phyloP scores from a whole-genome alignment of 768 basidiomycete species.

The Pseudohyphozyma bogoriensis region DNA sequence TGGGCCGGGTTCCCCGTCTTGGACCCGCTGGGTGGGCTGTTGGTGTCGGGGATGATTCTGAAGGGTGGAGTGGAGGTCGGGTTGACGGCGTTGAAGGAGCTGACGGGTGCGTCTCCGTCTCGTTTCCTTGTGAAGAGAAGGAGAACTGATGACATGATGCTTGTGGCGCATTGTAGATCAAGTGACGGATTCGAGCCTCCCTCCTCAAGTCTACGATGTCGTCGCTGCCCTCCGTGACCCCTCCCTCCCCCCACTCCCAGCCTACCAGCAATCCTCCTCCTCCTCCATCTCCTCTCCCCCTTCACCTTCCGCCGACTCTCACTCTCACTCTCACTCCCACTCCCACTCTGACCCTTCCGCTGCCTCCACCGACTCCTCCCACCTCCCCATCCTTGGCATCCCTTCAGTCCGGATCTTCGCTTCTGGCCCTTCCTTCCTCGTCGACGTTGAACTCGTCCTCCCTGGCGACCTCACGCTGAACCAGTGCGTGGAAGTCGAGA shows the following conservation, averaged over 20 bases:
- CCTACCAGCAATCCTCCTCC: slow-evolving; percentile 15
- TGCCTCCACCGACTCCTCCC: slow-evolving; percentile 31
- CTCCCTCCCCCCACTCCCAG: slow-evolving; percentile 50
- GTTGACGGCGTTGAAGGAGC: slow-evolving; percentile 26
- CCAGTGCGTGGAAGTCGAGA: slow-evolving; percentile 54
- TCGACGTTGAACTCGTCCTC: slow-evolving; percentile 71
- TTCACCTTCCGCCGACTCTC: slow-evolving; percentile 20
- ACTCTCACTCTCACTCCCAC: neutral
- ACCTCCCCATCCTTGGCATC: slow-evolving; percentile 28
- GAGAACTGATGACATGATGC: no score
- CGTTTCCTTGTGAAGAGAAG: slow-evolving; percentile 2
- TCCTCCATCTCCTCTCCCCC: slow-evolving; percentile 26
- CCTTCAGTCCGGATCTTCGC: slow-evolving; percentile 57
- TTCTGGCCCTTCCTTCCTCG: slow-evolving; percentile 67
- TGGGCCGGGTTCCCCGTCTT: slow-evolving; percentile 72
- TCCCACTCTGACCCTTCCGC: slow-evolving; percentile 11
- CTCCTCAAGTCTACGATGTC: slow-evolving; percentile 62
- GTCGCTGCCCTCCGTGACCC: slow-evolving; percentile 50
- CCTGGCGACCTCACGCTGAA: slow-evolving; percentile 49
- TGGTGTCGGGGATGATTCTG: slow-evolving; percentile 30
- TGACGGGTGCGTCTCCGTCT: slow-evolving; percentile 16
- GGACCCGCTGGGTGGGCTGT: slow-evolving; percentile 83
- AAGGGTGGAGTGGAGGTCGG: slow-evolving; percentile 31
- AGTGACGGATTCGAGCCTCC: slow-evolving; percentile 78
- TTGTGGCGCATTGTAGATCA: slow-evolving; percentile 56